phyloP scores from a whole-genome alignment of 192 early-diverging fungal species.

The Coemansia sp. region DNA sequence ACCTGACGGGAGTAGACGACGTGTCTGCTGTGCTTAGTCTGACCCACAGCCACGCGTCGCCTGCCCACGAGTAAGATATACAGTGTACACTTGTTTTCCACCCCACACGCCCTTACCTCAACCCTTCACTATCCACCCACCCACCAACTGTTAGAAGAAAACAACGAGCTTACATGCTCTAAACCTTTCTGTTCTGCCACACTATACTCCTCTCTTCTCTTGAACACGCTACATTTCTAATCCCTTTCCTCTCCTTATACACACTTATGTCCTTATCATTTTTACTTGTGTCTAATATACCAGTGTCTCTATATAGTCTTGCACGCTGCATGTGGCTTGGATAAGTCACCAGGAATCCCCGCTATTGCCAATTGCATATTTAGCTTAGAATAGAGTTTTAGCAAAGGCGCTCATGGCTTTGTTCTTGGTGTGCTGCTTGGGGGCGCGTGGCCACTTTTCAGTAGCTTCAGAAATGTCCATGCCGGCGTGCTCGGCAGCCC shows the following conservation, averaged over 20 bases:
- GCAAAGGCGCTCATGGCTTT: conserved; percentile 24
- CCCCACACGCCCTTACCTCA: not conserved
- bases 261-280: conserved; percentile 7
- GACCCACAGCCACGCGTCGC: conserved; percentile 42
- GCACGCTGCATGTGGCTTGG: too few species aligned
- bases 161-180: too few species aligned
- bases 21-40: conserved; percentile 72
- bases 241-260: not conserved
- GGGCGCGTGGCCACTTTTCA: conserved; percentile 5
- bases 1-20: conserved; percentile 82
- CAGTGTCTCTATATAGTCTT: too few species aligned
- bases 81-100: not conserved
- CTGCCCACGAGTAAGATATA: conserved; percentile 17
- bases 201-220: not conserved
- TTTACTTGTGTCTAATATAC: conserved; percentile 10
- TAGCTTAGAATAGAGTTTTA: conserved; percentile 16
- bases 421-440: conserved; percentile 7
- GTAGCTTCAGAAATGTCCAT: conserved; percentile 10
- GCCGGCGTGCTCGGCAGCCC: not conserved
- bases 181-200: too few species aligned
- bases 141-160: too few species aligned
- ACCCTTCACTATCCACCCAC: not conserved
- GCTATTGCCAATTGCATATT: too few species aligned
- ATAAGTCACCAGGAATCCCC: too few species aligned
- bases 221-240: not conserved